Evolutionary conservation across 495 filamentous ascomycete genomes (phyloP), one percentile per base, ranked within the genome.

Genomic region (Sabuloglossum arenarium): DNA sequence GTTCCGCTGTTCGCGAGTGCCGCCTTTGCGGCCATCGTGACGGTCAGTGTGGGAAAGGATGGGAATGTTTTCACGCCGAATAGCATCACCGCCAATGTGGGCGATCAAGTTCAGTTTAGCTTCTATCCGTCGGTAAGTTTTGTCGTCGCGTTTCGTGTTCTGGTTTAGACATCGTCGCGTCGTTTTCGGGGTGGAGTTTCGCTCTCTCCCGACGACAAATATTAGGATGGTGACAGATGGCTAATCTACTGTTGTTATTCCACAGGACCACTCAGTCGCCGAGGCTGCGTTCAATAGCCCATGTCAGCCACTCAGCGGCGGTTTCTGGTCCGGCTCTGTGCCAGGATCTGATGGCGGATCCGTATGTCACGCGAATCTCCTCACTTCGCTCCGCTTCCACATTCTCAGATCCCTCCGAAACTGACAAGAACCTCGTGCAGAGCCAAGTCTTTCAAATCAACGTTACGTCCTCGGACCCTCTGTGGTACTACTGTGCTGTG

Each of bases 401-500:
- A n/a, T n/a, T n/a, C 14, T 11, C 23, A 73, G 72, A 31, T 86
- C 79, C 62, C 78, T 76, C 56, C 16, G 21, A n/a, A 21, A 21
- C 39, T 43, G 21, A 43, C 19, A 10, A 21, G 5, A 21, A 21
- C 16, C 21, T 10, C n/a, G 3, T 23, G 9, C 19, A 43, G 39
- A 21, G 21, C 39, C 19, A 43, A 5, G 39, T 23, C 12, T 43
- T 43, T n/a, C 2, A 43, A 10, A 64, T 84, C 59, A 73, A 68
- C 57, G 68, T 85, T 58, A 79, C 78, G 61, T 70, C 74, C 65
- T 82, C 75, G 42, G 74, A 71, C 19, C 81, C 82, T 0, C 67
- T 83, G 47, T 85, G 80, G 79, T 67, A 78, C 55, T 86, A 84
- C 67, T 86, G 82, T 68, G 74, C 73, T 21, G 73, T 77, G 61